Conservation (phyloP, 495 filamentous ascomycete species). For the Trichoderma reesei region DNA sequence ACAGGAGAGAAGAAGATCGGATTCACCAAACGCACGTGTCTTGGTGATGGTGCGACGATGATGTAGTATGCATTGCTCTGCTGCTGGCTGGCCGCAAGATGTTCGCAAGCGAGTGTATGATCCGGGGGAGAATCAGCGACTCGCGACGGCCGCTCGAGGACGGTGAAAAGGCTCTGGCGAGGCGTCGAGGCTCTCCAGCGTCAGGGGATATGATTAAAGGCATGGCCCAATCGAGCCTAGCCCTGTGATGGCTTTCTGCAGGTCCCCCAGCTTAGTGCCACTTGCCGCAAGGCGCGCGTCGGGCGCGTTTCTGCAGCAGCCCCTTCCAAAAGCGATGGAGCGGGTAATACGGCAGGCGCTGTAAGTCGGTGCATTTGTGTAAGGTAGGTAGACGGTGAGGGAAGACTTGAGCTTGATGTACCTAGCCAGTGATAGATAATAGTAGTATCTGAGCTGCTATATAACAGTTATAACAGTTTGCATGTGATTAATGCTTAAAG, state of each 20-base stretch:
- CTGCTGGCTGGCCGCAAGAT: too few species aligned
- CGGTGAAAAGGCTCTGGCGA: not conserved
- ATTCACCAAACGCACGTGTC: conserved; percentile 1
- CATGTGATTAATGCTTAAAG: too few species aligned
- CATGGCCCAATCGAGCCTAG: not conserved
- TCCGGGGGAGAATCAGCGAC: not conserved
- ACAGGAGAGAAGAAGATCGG: not conserved
- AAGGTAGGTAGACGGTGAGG: too few species aligned
- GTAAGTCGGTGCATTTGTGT: too few species aligned
- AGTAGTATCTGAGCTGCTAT: not conserved
- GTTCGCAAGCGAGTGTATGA: not conserved
- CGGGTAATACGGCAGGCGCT: too few species aligned
- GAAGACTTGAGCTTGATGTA: too few species aligned
- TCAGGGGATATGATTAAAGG: not conserved
- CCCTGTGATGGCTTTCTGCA: not conserved
- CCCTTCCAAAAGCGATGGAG: not conserved
- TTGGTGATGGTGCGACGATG: not conserved
- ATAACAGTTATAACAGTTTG: not conserved
- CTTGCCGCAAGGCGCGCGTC: not conserved
- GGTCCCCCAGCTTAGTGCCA: not conserved
- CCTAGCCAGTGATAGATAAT: too few species aligned
- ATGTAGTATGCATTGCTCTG: not conserved
- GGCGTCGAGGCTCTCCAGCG: not conserved
- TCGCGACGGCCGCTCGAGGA: not conserved
- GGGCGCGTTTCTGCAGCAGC: not conserved